Evolutionary conservation across 306 rosid species (phyloP).

Genomic region (Oxytropis ochrocephala): DNA sequence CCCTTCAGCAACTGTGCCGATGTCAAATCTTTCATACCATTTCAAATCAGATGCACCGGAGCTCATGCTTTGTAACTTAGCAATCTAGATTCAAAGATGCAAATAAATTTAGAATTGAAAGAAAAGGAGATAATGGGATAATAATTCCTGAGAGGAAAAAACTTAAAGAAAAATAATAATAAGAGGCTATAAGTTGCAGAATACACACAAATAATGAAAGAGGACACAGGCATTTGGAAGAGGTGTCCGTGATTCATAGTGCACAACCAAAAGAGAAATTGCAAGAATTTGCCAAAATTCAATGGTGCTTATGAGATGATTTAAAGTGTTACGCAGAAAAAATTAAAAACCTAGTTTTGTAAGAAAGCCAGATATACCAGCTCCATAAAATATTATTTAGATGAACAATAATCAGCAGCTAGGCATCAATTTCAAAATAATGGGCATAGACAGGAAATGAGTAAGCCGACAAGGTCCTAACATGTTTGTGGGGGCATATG

Average conservation of each 20-base stretch:
- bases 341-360: not conserved
- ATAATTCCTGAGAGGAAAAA: not conserved
- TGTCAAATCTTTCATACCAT: conserved; percentile 60
- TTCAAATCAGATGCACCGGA: conserved; percentile 41
- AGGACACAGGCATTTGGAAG: no score
- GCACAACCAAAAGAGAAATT: not conserved
- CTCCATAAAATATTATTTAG: not conserved
- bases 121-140: not conserved
- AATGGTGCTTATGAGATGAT: not conserved
- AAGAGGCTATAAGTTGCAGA: not conserved
- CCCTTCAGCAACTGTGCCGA: conserved; percentile 62
- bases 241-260: not conserved
- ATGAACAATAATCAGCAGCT: not conserved
- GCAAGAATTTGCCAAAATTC: not conserved
- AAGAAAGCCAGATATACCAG: not conserved
- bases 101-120: conserved; percentile 11
- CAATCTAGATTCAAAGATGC: conserved; percentile 46
- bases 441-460: not conserved
- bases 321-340: not conserved
- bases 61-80: conserved; percentile 41
- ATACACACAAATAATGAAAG: not conserved
- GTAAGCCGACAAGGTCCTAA: not conserved
- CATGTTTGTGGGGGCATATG: not conserved
- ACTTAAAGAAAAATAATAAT: not conserved
- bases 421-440: not conserved